Base-by-base conservation (phyloP, 2,329 filamentous ascomycete genomes). In the Colletotrichum chrysophilum region DNA sequence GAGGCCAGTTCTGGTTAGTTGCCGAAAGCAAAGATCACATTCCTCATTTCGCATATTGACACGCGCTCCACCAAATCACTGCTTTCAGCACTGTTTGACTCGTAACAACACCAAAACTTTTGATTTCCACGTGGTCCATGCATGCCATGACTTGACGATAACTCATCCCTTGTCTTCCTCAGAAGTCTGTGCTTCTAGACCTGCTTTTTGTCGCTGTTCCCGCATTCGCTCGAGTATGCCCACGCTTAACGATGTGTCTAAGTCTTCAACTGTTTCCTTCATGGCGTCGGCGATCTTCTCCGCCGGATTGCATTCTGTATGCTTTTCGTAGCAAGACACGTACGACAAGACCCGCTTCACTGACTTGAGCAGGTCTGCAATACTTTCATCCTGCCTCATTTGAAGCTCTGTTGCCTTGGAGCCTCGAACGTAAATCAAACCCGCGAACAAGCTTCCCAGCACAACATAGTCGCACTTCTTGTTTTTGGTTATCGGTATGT, bases 381-480 rank as follows among this genome's bases (percentile, higher is more conserved):
- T 52, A 24, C 74, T 76, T 64, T 76, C 74, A 9, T 65, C 74
- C 4, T 26, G 4, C 48, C 70, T 65, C 38, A 74, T 69, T 24
- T 26, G 38, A 4, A 76, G 43, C 32, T 74, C 65, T 4, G 70
- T 73, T 18, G 64, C 34, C 16, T 71, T 58, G 13, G 74, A 21
- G 13, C 74, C 70, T 6, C 74, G 70, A 12, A 76, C 70, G 18
- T 69, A 76, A 9, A 74, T 61, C 26, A 76, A 13, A 0, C 74
- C 74, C 2, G 74, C 74, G 4, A 76, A 69, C 10, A 76, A 12
- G 21, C 74, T 76, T 7, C 74, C 74, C 5, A 76, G 24, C 3
- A 76, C 70, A 5, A 76, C 28, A 18, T 76, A 76, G 21, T 76
- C 74, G 58, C 74, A 76, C n/a, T 66, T 76, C 5, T 76, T 76